Conservation (phyloP, 2,329 filamentous ascomycete species). For the Aspergillus intermedius region DNA sequence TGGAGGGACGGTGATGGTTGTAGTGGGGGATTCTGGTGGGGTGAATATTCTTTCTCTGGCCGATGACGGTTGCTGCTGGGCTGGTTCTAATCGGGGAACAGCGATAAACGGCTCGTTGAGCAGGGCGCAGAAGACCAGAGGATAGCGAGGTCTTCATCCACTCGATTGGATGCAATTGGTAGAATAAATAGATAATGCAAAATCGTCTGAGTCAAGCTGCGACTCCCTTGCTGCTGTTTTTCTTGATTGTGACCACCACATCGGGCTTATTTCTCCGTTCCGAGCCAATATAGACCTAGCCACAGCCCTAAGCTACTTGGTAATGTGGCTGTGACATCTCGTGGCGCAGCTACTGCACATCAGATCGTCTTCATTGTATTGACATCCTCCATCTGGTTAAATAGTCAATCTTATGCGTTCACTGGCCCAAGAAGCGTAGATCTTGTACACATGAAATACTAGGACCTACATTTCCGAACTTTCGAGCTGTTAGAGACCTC, state of each 20-base stretch:
- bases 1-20: conserved; percentile 8
- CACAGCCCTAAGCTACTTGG: too few species aligned
- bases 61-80: conserved; percentile 3
- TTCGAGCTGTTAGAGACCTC: too few species aligned
- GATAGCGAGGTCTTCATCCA: conserved; percentile 25
- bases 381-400: too few species aligned
- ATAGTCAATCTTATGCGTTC: too few species aligned
- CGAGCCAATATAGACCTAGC: too few species aligned
- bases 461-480: too few species aligned
- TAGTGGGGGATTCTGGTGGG: conserved; percentile 13
- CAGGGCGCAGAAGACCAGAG: conserved; percentile 19
- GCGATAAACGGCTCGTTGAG: conserved; percentile 22
- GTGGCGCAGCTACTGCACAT: too few species aligned
- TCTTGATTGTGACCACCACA: not conserved
- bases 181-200: not conserved
- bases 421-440: too few species aligned
- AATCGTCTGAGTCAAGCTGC: not conserved
- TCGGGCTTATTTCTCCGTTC: too few species aligned
- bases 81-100: not conserved
- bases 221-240: not conserved
- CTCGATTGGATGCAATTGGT: conserved; percentile 6
- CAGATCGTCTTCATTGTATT: too few species aligned
- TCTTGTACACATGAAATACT: too few species aligned
- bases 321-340: too few species aligned
- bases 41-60: not conserved